Conservation (phyloP, 179 eudicot genomes). For the Spergularia azorica region DNA sequence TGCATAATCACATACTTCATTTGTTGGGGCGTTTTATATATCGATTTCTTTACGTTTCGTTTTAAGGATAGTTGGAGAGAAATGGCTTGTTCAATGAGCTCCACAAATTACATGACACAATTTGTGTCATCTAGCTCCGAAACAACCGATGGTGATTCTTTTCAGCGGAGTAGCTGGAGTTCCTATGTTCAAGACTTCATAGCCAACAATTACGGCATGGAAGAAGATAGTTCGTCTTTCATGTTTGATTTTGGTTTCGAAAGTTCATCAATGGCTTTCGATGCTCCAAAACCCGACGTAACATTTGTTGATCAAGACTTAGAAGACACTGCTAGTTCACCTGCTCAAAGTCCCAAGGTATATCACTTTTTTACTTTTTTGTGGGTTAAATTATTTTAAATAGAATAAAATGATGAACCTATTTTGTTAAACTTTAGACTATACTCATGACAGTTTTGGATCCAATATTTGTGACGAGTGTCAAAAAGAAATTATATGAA, state of each 20-base stretch:
- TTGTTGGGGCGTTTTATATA: too few relatives aligned
- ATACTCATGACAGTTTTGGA: too few relatives aligned
- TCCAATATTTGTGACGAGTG: too few relatives aligned
- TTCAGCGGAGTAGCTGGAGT: slow-evolving; percentile 8
- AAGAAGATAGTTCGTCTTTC: background rate
- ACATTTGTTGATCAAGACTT: slow-evolving; percentile 28
- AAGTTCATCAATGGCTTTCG: background rate
- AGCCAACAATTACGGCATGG: background rate
- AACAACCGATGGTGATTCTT: too few relatives aligned
- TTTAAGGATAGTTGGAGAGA: background rate
- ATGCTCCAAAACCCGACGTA: background rate
- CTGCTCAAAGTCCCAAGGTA: slow-evolving; percentile 30
- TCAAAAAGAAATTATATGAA: too few relatives aligned
- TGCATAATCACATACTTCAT: too few relatives aligned
- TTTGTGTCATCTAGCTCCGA: background rate
- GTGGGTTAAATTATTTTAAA: too few relatives aligned
- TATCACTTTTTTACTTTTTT: too few relatives aligned
- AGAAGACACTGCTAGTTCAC: slow-evolving; percentile 40
- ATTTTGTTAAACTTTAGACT: too few relatives aligned
- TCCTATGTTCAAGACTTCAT: slow-evolving; percentile 18
- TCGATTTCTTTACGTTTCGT: background rate
- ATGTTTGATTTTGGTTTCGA: background rate
- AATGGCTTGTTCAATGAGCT: slow-evolving; percentile 25
- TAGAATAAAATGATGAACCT: too few relatives aligned
- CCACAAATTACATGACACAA: slow-evolving; percentile 23